Evolutionary conservation across 352 stramenopile genomes (phyloP), one percentile per base, ranked within the genome.

Genomic region (Thalassiosira hispida): DNA sequence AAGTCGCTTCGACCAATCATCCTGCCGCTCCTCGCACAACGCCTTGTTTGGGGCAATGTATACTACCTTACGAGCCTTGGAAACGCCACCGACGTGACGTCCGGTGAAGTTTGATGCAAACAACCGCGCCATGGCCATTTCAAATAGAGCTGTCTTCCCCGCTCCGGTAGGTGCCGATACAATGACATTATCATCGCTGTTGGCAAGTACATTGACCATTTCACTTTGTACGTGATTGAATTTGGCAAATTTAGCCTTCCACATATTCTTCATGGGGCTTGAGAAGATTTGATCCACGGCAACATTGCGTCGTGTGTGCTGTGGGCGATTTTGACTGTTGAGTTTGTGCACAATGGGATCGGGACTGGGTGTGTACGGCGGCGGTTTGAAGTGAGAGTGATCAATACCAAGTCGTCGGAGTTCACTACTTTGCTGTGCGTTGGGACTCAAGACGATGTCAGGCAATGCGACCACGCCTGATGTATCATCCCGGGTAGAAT

Each of bases 21-120:
- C 73, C 23, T 97, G 86, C 9, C 97, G 94, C 80, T 99, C 96
- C 31, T 97, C 93, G 31, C 96, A 98, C 4, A 99, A 88, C 4
- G 97, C 97, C 70, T 98, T 99, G 62, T 98, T 95, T 0, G 97
- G 97, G 5, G 96, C 96, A 40, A 99, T 95, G 79, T 99, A 99
- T 14, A 99, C 95, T 53, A 97, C 96, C 55, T 95, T 96, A 5
- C 73, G 70, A 4, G 69, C 31, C 40, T 84, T 88, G 1, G 70
- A 77, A 1, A 91, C 27, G 20, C 59, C 35, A 9, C 49, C 25
- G 51, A 66, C 65, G 27, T 60, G 23, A 56, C 62, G 29, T 59
- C 44, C 44, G 11, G 27, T 27, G 8, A 87, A 57, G 40, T 82
- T 83, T 6, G 73, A 68, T 7, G 77, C 55, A 62, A 94, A 76